phyloP scores from a whole-genome alignment of 1,284 basidiomycete species.

The Ustilago curta region DNA sequence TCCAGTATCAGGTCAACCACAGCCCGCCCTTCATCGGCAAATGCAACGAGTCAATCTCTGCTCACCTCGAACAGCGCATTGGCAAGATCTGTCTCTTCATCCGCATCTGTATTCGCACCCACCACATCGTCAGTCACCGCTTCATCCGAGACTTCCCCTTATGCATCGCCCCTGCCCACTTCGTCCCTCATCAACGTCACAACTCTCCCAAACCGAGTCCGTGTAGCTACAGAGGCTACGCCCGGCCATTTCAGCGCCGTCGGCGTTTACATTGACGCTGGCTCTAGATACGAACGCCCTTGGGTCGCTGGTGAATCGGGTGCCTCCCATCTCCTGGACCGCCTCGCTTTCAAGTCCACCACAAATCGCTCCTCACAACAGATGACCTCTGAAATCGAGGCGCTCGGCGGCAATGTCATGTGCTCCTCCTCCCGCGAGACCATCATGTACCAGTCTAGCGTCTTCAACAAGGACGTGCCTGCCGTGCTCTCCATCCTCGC shows the following conservation, averaged over 20 bases:
- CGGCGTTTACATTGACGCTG: conserved; percentile 92
- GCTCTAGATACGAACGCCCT: conserved; percentile 87
- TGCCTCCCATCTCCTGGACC: conserved; percentile 89
- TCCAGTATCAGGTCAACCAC: conserved; percentile 3
- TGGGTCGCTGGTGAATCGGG: conserved; percentile 76
- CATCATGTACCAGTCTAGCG: conserved; percentile 97
- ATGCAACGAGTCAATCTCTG: conserved; percentile 14
- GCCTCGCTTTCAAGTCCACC: conserved; percentile 90
- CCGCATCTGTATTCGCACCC: conserved; percentile 13
- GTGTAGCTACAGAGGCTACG: conserved; percentile 89
- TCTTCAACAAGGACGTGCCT: conserved; percentile 86
- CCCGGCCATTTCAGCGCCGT: conserved; percentile 95
- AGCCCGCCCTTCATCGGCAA: conserved; percentile 1
- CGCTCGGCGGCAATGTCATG: conserved; percentile 90
- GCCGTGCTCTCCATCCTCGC: conserved; percentile 87
- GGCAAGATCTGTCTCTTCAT: conserved; percentile 37
- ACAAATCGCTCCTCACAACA: conserved; percentile 74
- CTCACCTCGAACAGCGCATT: conserved; percentile 23
- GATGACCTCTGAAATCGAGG: conserved; percentile 85
- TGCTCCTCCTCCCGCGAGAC: conserved; percentile 92
- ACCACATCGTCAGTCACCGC: conserved; percentile 10
- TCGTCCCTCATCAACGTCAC: conserved; percentile 73
- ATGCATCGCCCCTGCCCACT: conserved; percentile 40
- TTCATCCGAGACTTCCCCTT: conserved; percentile 26
- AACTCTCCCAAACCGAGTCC: conserved; percentile 88